Percentiles rank a stretch among this genome's conserved stretches.
Evolutionary conservation across 2,329 filamentous ascomycete species (phyloP).

Genomic region (Colletotrichum orbiculare): DNA sequence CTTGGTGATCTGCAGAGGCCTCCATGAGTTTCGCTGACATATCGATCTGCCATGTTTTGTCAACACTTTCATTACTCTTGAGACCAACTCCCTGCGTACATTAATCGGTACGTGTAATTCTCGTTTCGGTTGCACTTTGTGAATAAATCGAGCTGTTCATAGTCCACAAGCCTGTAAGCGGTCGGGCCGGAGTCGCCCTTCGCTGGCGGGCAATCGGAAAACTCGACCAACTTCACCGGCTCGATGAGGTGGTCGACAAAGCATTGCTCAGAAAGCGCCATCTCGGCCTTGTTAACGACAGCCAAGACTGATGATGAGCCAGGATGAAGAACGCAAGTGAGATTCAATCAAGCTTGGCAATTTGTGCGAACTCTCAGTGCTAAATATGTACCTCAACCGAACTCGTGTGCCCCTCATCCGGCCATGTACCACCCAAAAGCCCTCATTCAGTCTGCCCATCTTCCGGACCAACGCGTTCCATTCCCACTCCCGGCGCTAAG

Average conservation of each 20-base stretch:
- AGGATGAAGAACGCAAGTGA: too few species aligned
- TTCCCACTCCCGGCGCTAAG: background rate
- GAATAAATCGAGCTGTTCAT: too few species aligned
- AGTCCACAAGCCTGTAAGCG: too few species aligned
- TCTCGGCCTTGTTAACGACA: background rate
- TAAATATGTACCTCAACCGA: too few species aligned
- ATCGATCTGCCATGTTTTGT: background rate
- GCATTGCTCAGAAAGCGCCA: background rate
- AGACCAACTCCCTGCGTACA: background rate
- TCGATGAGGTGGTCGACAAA: slow-evolving; percentile 7
- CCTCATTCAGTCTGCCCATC: background rate
- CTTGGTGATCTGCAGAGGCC: slow-evolving; percentile 10
- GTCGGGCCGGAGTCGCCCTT: too few species aligned
- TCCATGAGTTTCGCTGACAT: slow-evolving; percentile 16
- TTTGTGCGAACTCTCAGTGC: too few species aligned
- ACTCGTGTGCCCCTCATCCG: background rate
- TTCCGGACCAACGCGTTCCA: background rate
- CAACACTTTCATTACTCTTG: too few species aligned
- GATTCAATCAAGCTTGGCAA: too few species aligned
- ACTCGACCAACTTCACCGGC: background rate
- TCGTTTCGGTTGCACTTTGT: background rate
- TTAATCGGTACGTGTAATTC: background rate
- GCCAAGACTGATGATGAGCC: too few species aligned
- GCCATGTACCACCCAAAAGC: background rate
- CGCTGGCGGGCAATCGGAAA: background rate